Conservation (phyloP, 306 rosid genomes). For the Crataegus laevigata region DNA sequence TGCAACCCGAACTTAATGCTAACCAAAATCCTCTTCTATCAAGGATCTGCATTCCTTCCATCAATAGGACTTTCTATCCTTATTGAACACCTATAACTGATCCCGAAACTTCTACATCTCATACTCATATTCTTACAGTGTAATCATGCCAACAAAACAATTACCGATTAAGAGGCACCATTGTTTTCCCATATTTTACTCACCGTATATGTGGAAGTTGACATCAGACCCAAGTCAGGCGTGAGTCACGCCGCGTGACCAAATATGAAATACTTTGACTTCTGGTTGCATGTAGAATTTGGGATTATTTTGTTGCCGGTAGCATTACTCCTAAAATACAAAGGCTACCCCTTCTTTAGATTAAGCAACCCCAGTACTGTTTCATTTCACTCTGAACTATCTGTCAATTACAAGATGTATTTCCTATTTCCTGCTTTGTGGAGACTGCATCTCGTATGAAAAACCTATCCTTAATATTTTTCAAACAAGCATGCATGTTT, state of each 20-base stretch:
- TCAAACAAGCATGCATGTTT: background rate
- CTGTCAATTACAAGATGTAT: background rate
- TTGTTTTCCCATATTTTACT: too few relatives aligned
- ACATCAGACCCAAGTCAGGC: background rate
- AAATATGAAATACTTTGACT: background rate
- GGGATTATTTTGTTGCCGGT: background rate
- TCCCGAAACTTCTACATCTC: too few relatives aligned
- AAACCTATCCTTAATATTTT: background rate
- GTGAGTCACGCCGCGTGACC: too few relatives aligned
- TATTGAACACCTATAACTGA: too few relatives aligned
- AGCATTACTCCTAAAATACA: background rate
- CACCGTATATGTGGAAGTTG: background rate
- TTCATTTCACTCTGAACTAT: background rate
- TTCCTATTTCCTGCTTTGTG: background rate
- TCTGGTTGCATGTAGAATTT: background rate
- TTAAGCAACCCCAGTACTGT: background rate
- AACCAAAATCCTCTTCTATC: too few relatives aligned
- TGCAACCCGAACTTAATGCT: too few relatives aligned
- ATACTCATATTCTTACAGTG: too few relatives aligned
- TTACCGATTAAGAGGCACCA: background rate
- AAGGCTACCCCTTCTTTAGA: background rate
- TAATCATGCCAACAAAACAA: background rate
- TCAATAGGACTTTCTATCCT: too few relatives aligned
- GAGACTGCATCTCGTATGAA: background rate
- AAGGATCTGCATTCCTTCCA: too few relatives aligned